phyloP scores from a whole-genome alignment of 1,284 basidiomycete genomes.

The Ganoderma multipileum region DNA sequence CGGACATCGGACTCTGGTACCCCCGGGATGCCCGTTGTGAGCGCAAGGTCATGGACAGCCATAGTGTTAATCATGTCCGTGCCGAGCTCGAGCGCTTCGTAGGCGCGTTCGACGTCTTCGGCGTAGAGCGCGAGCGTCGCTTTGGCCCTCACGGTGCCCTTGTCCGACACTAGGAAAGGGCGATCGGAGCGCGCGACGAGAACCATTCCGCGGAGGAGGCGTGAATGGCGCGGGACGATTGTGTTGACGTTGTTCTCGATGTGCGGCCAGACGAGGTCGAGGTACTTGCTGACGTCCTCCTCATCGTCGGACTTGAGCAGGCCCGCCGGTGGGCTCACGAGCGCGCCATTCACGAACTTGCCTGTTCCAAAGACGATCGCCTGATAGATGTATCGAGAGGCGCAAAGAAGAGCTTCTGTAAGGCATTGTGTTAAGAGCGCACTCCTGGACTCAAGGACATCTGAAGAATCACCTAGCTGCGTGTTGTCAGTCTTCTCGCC shows the following conservation, averaged over 20 bases:
- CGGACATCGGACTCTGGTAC: slow-evolving; percentile 18
- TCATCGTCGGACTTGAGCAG: slow-evolving; percentile 3
- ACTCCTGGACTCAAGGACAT: background rate
- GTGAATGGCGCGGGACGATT: slow-evolving; percentile 32
- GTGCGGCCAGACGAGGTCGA: slow-evolving; percentile 22
- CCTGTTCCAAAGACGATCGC: slow-evolving; percentile 29
- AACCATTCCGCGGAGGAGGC: slow-evolving; percentile 30
- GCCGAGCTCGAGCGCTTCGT: slow-evolving; percentile 24
- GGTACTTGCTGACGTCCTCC: slow-evolving; percentile 2
- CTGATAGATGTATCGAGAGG: slow-evolving; percentile 18
- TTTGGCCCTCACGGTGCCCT: slow-evolving; percentile 27
- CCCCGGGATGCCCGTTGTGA: background rate
- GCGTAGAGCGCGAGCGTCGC: slow-evolving; percentile 25
- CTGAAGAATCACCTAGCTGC: slow-evolving; percentile 25
- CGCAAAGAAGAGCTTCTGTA: slow-evolving; percentile 23
- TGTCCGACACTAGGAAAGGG: slow-evolving; percentile 31
- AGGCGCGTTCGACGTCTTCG: slow-evolving; percentile 29
- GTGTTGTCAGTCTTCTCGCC: slow-evolving; percentile 35
- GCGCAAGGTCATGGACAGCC: background rate
- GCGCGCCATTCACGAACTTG: slow-evolving; percentile 25
- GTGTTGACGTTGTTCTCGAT: slow-evolving; percentile 26
- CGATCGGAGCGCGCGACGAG: slow-evolving; percentile 27
- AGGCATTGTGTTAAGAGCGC: background rate
- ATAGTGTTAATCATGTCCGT: background rate
- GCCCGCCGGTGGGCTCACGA: slow-evolving; percentile 19